Base-by-base conservation (phyloP, 768 basidiomycete species). In the Pleurotus eryngii region DNA sequence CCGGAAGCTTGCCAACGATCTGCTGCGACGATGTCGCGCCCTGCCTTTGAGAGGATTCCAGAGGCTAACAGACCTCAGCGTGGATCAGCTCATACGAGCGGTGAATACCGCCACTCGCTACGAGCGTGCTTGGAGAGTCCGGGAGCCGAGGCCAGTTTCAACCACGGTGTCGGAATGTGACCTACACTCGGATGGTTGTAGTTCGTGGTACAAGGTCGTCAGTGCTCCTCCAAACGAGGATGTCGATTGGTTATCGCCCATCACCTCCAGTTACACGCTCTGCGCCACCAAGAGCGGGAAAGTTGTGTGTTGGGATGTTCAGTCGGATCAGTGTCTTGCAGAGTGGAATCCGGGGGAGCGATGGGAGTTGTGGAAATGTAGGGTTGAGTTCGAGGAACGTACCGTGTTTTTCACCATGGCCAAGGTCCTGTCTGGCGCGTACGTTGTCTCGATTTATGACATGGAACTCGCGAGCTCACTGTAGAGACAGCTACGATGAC, bases 341-440 rank as follows among this genome's bases (percentile, higher is more conserved):
- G 83, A 88, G 57, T 90, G 88, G 87, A 81, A 83, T 50, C 86
- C 86, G 1, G 77, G 76, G 1, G 74, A 76, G 18, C 64, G 75
- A 15, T 89, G 87, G 87, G 86, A 88, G 63, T 64, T 90, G 4
- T 89, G 87, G 88, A 90, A 90, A 63, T 89, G 88, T 61, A 72
- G 87, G 7, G 87, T 90, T 15, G 88, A 89, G 64, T 89, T 88
- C 64, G 86, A 88, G 40, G 80, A 83, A 60, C 73, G 83, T 57
- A 81, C 83, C 0, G 87, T 89, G 37, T 90, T 81, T 68, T 88
- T 90, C 63, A 86, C 84, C 0, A 89, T 89, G 86, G 87, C 87
- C 1, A 85, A 83, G 65, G 77, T 84, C 26, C 61, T 87, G 18
- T 66, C 72, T 30, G 75, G 74, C 58, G 74, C 76, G 81, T 82